A percentile compares a stretch with the other conserved stretches of the same genome.
These are phyloP conservation scores for Beauveria caledonica DNA, from an alignment of 2,329 filamentous ascomycete species.

Conservation along the genomic window DNA sequence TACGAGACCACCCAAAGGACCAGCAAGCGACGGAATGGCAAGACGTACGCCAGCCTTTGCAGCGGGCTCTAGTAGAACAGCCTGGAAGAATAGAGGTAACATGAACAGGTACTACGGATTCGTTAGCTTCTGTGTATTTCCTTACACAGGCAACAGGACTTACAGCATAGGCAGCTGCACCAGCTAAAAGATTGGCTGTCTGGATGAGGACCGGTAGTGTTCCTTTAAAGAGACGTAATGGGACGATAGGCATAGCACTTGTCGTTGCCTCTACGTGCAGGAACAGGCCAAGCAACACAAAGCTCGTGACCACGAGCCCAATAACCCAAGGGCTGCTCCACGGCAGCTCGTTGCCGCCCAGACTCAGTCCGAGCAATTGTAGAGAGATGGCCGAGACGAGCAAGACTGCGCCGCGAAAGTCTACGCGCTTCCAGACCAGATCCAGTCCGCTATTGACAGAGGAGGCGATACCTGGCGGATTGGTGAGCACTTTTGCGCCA, in stretches of 20 bases:
- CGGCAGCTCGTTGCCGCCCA: slow-evolving; percentile 47
- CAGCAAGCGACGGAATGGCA: slow-evolving; percentile 53
- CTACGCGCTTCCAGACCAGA: slow-evolving; percentile 45
- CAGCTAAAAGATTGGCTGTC: slow-evolving; percentile 50
- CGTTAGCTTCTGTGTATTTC: background rate
- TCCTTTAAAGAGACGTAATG: slow-evolving; percentile 48
- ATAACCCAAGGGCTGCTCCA: slow-evolving; percentile 44
- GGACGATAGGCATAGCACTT: slow-evolving; percentile 45
- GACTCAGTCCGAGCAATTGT: slow-evolving; percentile 46
- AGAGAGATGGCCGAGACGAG: slow-evolving; percentile 50
- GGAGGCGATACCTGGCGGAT: slow-evolving; percentile 28
- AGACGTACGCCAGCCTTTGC: slow-evolving; percentile 57
- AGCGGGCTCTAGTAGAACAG: slow-evolving; percentile 54
- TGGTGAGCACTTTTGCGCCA: slow-evolving; percentile 44
- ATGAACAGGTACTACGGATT: slow-evolving; percentile 53
- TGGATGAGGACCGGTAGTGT: slow-evolving; percentile 46
- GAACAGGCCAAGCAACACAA: slow-evolving; percentile 36
- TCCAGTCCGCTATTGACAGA: slow-evolving; percentile 22
- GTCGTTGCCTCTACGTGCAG: slow-evolving; percentile 40
- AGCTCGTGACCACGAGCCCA: slow-evolving; percentile 33
- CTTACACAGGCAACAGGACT: slow-evolving; percentile 19
- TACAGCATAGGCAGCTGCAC: slow-evolving; percentile 54
- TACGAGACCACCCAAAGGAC: slow-evolving; percentile 47
- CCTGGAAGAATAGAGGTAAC: slow-evolving; percentile 62
- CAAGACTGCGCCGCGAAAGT: slow-evolving; percentile 48